Evolutionary conservation across 164 flowering plant genomes (phyloP), one percentile per base, ranked within the genome.

Genomic region (Chimonanthus salicifolius): DNA sequence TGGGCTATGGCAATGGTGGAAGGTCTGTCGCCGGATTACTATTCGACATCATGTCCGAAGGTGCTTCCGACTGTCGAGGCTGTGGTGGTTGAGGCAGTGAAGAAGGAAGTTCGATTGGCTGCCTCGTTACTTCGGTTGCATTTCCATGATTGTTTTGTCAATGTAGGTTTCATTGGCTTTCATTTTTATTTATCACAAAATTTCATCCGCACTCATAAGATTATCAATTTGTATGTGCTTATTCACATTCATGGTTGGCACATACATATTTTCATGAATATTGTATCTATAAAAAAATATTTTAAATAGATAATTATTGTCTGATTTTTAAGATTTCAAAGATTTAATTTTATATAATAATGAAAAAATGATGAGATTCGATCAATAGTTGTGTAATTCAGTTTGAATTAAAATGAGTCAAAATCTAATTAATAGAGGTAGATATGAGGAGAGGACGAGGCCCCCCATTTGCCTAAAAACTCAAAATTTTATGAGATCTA

Each of bases 51-150:
- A 4, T 75, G 77, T 73, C 83, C 83, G 3, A 58, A 80, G 60
- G 76, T 71, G 2, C 48, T 70, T 33, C 16, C 72, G 0, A 78
- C 81, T 51, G 79, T 83, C 8, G 4, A 75, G 46, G 15, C 33
- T 10, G 81, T 45, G 9, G 85, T 83, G 13, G 46, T 7, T 2
- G 72, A 70, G 15, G 85, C 83, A 8, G 62, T 83, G 18, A 69
- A 71, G 51, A 74, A 74, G 48, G 84, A 83, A 51, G 47, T 74
- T 0, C 70, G 84, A 2, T 71, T 76, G 46, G 84, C 78, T 13
- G 82, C 84, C 20, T 78, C 83, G 13, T 63, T 83, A 45, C 82
- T 83, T 33, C 75, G 86, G 13, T 43, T 81, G 69, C 72, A 69
- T 51, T 74, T 74, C 68, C 77, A 74, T 62, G 77, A 75, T 45